Evolutionary conservation across 139 green algal genomes (phyloP).

Genomic region (Chlamydomonas sp.): DNA sequence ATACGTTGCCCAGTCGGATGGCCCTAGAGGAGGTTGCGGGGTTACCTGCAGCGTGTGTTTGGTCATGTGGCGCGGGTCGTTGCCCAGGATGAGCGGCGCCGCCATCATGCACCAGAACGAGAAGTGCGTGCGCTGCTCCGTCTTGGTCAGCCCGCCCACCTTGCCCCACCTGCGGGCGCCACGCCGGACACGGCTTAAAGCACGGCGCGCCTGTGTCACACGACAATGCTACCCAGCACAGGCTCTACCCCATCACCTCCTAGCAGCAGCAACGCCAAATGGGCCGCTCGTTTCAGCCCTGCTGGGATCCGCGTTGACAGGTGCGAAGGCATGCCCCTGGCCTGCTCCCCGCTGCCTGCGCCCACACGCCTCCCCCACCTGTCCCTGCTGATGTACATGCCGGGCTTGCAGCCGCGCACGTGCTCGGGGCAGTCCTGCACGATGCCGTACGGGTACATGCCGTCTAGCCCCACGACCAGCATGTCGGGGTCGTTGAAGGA

Average conservation of each 20-base stretch:
- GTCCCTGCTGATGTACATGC: slow-evolving; percentile 59
- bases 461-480: slow-evolving; percentile 68
- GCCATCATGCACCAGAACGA: slow-evolving; percentile 65
- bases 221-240: too few species aligned
- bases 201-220: too few species aligned
- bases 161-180: slow-evolving; percentile 27
- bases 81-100: slow-evolving; percentile 64
- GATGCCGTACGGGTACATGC: slow-evolving; percentile 64
- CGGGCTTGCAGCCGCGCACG: slow-evolving; percentile 55
- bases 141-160: slow-evolving; percentile 61
- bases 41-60: slow-evolving; percentile 48
- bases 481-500: slow-evolving; percentile 74
- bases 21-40: not conserved
- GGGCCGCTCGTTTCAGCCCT: not conserved
- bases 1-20: too few species aligned
- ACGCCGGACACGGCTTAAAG: not conserved
- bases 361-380: not conserved
- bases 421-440: slow-evolving; percentile 56
- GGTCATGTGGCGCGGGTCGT: slow-evolving; percentile 59
- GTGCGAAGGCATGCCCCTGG: not conserved
- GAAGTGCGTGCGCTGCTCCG: slow-evolving; percentile 66
- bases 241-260: too few species aligned
- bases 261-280: too few species aligned
- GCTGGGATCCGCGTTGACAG: not conserved
- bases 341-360: not conserved